Evolutionary conservation across 768 basidiomycete genomes (phyloP), one percentile per base, ranked within the genome.

Genomic region (Hirschioporus abietinus): DNA sequence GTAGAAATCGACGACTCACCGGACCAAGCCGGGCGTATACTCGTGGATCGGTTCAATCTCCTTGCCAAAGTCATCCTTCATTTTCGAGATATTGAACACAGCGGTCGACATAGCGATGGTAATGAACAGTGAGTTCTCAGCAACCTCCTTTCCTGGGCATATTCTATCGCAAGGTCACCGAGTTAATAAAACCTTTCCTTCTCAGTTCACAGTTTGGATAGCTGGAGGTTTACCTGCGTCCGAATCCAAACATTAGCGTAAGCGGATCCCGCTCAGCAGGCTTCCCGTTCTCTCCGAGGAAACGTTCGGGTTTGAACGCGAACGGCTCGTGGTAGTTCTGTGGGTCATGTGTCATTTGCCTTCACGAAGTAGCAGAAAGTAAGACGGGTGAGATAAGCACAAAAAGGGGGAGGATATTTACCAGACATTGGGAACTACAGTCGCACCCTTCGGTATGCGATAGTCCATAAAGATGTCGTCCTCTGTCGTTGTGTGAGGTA

Each of bases 81-180:
- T 52, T 15, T 52, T 52, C 15, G 42, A 52, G 20, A 52, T 52
- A 15, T 52, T 52, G 12, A 81, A 80, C 1, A 75, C 64, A 1
- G 79, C 76, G 30, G 82, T 71, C 15, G 70, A 73, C 35, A 78
- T 76, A 2, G 79, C 76, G 12, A 76, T 72, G 72, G 77, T 78
- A 25, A 82, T 12, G 20, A 72, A 76, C 4, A 77, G 63, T 1
- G 78, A 79, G 0, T 77, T 74, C n/a, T 82, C 79, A 5, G 79
- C 83, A 36, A 86, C 70, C 59, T 79, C 65, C 24, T 76, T 72
- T 7, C 83, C 84, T 20, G 82, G 78, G 64, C 82, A 83, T 6
- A 80, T 60, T 17, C 63, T 64, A 23, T 35, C 27, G 26, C 25
- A 30, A 30, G 8, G 30, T 30, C 30, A 30, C 8, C 12, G 5